Evolutionary conservation across 1,139 yeast genomes (phyloP).

Genomic region (Geotrichum phurueaensis): DNA sequence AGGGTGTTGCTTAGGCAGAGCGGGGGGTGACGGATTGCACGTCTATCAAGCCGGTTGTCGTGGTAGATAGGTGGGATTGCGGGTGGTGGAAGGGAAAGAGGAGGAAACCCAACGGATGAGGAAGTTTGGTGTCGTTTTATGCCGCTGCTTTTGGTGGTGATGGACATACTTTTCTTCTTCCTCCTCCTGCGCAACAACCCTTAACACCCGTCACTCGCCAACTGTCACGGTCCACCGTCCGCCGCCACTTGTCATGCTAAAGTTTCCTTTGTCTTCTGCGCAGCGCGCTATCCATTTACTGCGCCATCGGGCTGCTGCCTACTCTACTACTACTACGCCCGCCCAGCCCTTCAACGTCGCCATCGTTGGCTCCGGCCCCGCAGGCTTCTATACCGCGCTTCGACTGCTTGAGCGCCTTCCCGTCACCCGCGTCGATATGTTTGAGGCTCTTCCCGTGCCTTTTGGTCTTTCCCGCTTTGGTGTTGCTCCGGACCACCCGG

Average conservation of each 20-base stretch:
- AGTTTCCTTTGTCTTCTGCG: neutral
- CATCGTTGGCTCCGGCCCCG: conserved; percentile 92
- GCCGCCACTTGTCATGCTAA: neutral
- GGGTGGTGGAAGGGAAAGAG: neutral
- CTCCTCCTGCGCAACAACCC: neutral
- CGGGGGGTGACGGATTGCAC: neutral
- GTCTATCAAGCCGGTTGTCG: neutral
- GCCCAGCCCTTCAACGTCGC: conserved; percentile 44
- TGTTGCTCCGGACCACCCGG: conserved; percentile 99
- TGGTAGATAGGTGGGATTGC: neutral
- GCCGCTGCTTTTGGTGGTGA: conserved; percentile 11
- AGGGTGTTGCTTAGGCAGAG: neutral
- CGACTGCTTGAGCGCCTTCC: conserved; percentile 54
- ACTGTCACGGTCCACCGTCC: neutral
- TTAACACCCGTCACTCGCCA: neutral
- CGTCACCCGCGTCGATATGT: conserved; percentile 40
- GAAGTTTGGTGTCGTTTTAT: conserved; percentile 19
- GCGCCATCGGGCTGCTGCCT: conserved; percentile 1
- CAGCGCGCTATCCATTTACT: neutral
- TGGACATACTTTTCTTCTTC: neutral
- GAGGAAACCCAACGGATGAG: neutral
- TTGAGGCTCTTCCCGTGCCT: conserved; percentile 83
- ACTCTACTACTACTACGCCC: conserved; percentile 5
- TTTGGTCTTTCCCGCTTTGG: conserved; percentile 89
- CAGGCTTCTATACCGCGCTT: conserved; percentile 87